Evolutionary conservation across 768 basidiomycete genomes (phyloP), one percentile per base, ranked within the genome.

Genomic region (Suillus subaureus): DNA sequence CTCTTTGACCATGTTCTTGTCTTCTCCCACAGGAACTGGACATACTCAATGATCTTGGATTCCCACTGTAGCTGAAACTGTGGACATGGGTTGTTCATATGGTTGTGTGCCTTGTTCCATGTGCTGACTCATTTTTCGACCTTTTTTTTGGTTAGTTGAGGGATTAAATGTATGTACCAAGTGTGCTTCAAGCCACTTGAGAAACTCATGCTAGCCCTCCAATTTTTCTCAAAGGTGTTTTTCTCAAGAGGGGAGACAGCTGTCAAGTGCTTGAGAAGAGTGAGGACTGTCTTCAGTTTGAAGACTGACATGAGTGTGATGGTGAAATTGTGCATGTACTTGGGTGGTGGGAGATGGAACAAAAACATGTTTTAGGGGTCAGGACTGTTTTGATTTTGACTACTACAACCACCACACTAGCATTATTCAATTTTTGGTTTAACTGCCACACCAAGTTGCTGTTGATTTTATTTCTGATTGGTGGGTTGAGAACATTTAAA

Each of bases 11-110:
- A 7, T 4, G 49, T 35, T 33, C 61, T 42, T 11, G 67, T 68
- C 13, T 40, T 31, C 33, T 62, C 60, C 43, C 65, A 62, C 26
- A 75, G 28, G 37, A 65, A 67, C 43, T 64, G 58, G 43, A 62
- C 26, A 2, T 75, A 73, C 51, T 69, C 67, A 9, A 72, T 68
- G 16, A 75, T 56, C 18, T 70, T 28, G 4, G 71, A 68, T 26
- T 64, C 74, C 67, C 68, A 73, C 54, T 68, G 61, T 21, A 73
- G 68, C 63, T 75, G 74, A 9, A 61, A 43, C n/a, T 40, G 18
- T 3, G 42, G 61, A 7, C 51, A 9, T 21, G 62, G 58, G 35
- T 39, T 51, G 13, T 61, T 45, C 35, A 54, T 63, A 64, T 64
- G 18, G 39, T 33, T 31, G 11, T 5, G 3, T 47, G 49, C 15